These are phyloP conservation scores for Fonsecaea erecta DNA, from an alignment of 2,329 filamentous ascomycete genomes.

Conservation along the genomic window DNA sequence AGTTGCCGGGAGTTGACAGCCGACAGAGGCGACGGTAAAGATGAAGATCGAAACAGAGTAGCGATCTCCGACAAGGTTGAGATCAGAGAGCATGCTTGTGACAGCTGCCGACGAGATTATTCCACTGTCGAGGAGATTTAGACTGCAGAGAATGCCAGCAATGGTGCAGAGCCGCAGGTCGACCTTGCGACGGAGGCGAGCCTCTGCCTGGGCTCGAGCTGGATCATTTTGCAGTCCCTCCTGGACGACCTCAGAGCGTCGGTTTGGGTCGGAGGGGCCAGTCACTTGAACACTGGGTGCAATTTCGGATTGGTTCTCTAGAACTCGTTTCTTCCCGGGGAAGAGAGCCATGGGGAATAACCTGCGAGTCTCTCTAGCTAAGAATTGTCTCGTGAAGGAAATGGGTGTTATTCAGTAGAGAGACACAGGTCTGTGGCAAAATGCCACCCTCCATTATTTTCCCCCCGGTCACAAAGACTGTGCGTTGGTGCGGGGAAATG, in stretches of 20 bases:
- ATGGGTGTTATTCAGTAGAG: not conserved
- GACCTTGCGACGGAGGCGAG: constrained; percentile 63
- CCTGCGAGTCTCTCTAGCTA: not conserved
- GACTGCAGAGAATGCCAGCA: constrained; percentile 70
- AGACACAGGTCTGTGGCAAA: not conserved
- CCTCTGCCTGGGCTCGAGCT: constrained; percentile 21
- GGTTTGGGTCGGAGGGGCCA: not conserved
- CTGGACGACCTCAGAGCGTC: not conserved
- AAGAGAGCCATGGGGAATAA: not conserved
- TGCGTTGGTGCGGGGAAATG: constrained; percentile 3
- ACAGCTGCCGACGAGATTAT: constrained; percentile 73
- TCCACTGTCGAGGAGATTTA: constrained; percentile 71
- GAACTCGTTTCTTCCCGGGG: not conserved
- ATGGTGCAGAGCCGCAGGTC: constrained; percentile 72
- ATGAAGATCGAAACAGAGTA: constrained; percentile 75
- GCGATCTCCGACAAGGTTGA: constrained; percentile 66
- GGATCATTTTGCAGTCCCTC: not conserved
- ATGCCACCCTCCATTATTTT: not conserved
- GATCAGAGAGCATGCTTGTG: constrained; percentile 68
- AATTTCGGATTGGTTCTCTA: not conserved
- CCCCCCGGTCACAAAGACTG: not conserved
- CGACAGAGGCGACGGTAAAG: constrained; percentile 70
- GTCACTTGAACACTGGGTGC: not conserved
- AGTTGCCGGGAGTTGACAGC: constrained; percentile 71
- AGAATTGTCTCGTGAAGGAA: not conserved